Percentiles rank a stretch among this genome's conserved stretches.
These are phyloP conservation scores for Candida chauliodis DNA, from an alignment of 805 yeast genomes.

Conservation along the genomic window DNA sequence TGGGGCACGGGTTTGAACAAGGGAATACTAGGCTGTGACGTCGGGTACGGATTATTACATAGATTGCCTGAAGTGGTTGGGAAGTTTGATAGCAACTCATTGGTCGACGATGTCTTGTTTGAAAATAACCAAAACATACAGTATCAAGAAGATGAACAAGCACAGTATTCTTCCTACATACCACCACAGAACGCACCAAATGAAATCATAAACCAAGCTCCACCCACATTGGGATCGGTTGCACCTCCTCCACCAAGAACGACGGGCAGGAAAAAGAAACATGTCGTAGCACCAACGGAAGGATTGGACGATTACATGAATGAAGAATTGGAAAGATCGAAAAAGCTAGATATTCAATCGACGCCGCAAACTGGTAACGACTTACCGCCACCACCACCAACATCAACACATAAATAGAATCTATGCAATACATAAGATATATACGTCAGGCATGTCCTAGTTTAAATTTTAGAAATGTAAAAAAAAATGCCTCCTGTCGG, in stretches of 20 bases:
- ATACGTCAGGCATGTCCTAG: too few relatives aligned
- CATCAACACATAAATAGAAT: conserved; percentile 6
- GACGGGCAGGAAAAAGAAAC: conserved; percentile 26
- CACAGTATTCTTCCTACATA: conserved; percentile 1
- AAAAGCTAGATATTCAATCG: conserved; percentile 26
- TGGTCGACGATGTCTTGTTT: conserved; percentile 32
- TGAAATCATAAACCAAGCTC: conserved; percentile 11
- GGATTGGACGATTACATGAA: conserved; percentile 40
- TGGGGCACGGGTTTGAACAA: conserved; percentile 67
- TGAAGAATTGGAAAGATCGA: conserved; percentile 41
- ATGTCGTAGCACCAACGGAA: conserved; percentile 18
- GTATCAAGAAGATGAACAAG: conserved; percentile 11
- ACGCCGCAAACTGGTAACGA: conserved; percentile 6
- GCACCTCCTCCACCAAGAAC: conserved; percentile 19
- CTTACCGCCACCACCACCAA: conserved; percentile 20
- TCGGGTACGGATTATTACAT: conserved; percentile 89
- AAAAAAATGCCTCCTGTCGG: conserved; percentile 44
- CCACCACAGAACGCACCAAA: conserved; percentile 6
- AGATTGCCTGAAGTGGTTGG: conserved; percentile 70
- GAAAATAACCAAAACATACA: conserved; percentile 21
- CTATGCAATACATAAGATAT: too few relatives aligned
- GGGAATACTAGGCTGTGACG: conserved; percentile 89
- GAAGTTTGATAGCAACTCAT: conserved; percentile 39
- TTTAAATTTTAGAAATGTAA: neutral
- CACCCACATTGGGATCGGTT: conserved; percentile 12